A percentile compares a stretch with the other conserved stretches of the same genome.
phyloP scores from a whole-genome alignment of 768 basidiomycete species.

The Crepidotus variabilis region DNA sequence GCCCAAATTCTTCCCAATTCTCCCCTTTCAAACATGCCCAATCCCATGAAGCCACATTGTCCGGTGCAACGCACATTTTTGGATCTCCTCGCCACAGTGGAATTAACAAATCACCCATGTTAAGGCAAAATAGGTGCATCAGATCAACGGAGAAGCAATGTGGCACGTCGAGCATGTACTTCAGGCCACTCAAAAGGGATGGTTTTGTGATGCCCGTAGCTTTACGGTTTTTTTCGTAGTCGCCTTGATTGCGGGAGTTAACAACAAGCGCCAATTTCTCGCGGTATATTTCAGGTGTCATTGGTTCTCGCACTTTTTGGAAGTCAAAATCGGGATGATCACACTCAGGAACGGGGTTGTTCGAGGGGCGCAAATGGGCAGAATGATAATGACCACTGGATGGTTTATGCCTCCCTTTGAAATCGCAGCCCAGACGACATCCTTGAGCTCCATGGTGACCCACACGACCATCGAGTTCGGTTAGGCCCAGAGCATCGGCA shows the following conservation, averaged over 20 bases:
- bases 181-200: slow-evolving; percentile 24
- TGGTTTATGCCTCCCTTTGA: slow-evolving; percentile 28
- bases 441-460: slow-evolving; percentile 26
- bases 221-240: slow-evolving; percentile 17
- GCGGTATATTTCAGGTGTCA: slow-evolving; percentile 11
- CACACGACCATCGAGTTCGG: slow-evolving; percentile 23
- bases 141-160: slow-evolving; percentile 21
- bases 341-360: slow-evolving; percentile 19
- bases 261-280: slow-evolving; percentile 7
- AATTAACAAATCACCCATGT: slow-evolving; percentile 23
- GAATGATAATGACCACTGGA: slow-evolving; percentile 28
- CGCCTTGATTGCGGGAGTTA: slow-evolving; percentile 10
- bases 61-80: slow-evolving; percentile 9
- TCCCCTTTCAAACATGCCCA: slow-evolving; percentile 20
- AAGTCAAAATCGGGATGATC: slow-evolving; percentile 18
- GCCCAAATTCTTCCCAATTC: slow-evolving; percentile 30
- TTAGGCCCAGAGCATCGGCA: slow-evolving; percentile 26
- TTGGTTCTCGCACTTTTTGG: not conserved
- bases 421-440: slow-evolving; percentile 28
- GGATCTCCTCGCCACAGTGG: slow-evolving; percentile 25
- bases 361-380: slow-evolving; percentile 20
- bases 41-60: slow-evolving; percentile 17
- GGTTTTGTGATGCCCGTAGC: slow-evolving; percentile 31
- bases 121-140: slow-evolving; percentile 28
- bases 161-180: slow-evolving; percentile 19